Base-by-base conservation (phyloP, 2,329 filamentous ascomycete genomes). In the Aureobasidium sp. region DNA sequence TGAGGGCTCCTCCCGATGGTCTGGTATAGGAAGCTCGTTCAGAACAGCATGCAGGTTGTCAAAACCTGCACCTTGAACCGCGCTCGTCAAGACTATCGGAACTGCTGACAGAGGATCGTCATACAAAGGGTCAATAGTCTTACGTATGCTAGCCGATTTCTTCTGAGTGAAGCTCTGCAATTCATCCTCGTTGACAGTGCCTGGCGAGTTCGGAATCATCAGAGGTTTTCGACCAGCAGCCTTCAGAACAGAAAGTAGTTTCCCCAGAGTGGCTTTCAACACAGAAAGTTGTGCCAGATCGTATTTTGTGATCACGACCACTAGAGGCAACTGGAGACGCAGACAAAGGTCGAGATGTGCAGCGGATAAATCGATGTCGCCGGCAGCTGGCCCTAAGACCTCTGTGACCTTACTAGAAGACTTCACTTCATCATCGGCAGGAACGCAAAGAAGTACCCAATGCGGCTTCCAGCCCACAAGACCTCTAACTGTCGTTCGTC, bases 391-490 rank as follows among this genome's bases (percentile, higher is more conserved):
- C 9, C 81, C 82, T 12, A 82, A 70, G 34, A 78, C 73, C 59
- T 85, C 84, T 65, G 77, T 77, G 32, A 69, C 68, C 63, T 71
- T 75, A 3, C 72, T 71, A n/a, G 71, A 67, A 46, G 72, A 69
- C 52, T 76, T 74, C 50, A 87, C 84, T 12, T 82, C 79, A 66
- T 88, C 88, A 69, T 94, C 89, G 39, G 90, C 91, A 51, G 91
- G 86, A 65, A 97, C 85, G 67, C 95, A 97, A 2, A 97, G 81
- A 26, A 96, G 74, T 1, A 90, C 92, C 87, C 94, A 99, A 72
- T 97, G 92, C 9, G 94, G 94, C 41, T 90, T 89, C 92, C 94
- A 97, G 50, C 92, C 94, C 66, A 99, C 83, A n/a, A 99, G 79
- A 0, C 92, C 92, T 64, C 93, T 85, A 59, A 97, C 80, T 2